Conservation (phyloP, 352 stramenopile species). For the Pythium rhizo-oryzae region DNA sequence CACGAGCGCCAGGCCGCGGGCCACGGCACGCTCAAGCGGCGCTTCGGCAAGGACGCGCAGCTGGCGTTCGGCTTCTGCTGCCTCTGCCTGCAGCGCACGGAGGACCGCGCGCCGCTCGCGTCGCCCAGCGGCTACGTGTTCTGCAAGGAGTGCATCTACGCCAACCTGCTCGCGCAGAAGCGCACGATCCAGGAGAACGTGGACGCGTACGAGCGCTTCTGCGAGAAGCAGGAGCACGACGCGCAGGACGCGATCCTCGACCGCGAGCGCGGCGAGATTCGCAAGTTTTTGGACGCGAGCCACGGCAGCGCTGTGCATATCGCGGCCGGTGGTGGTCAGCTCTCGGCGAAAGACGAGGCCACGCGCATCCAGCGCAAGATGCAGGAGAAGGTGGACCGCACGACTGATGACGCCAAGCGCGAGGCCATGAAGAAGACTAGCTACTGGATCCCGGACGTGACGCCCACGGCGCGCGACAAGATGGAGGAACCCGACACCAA, state of each 20-base stretch:
- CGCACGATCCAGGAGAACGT: slow-evolving; percentile 75
- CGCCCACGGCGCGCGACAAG: slow-evolving; percentile 51
- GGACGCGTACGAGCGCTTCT: slow-evolving; percentile 61
- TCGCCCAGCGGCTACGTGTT: slow-evolving; percentile 78
- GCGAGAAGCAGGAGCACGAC: slow-evolving; percentile 51
- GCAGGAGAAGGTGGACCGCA: slow-evolving; percentile 73
- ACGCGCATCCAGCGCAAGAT: slow-evolving; percentile 47
- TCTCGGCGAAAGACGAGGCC: slow-evolving; percentile 17
- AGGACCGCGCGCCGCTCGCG: slow-evolving; percentile 61
- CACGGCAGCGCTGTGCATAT: slow-evolving; percentile 11
- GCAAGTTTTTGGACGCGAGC: slow-evolving; percentile 52
- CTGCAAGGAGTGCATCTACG: slow-evolving; percentile 90
- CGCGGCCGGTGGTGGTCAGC: background rate
- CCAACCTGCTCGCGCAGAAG: slow-evolving; percentile 84
- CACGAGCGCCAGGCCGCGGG: slow-evolving; percentile 71
- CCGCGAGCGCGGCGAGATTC: slow-evolving; percentile 55
- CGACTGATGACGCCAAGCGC: slow-evolving; percentile 71
- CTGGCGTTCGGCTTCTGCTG: slow-evolving; percentile 78
- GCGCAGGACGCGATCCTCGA: slow-evolving; percentile 52
- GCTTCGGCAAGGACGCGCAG: slow-evolving; percentile 82
- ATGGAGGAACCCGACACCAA: slow-evolving; percentile 68
- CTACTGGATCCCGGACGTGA: slow-evolving; percentile 89
- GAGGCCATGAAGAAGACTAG: slow-evolving; percentile 81
- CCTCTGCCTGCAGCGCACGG: slow-evolving; percentile 68
- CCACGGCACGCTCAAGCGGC: slow-evolving; percentile 83